A percentile compares a stretch with the other conserved stretches of the same genome.
These are phyloP conservation scores for Nicotiana tomentosiformis DNA, from an alignment of 257 asterid genomes.

Conservation along the genomic window DNA sequence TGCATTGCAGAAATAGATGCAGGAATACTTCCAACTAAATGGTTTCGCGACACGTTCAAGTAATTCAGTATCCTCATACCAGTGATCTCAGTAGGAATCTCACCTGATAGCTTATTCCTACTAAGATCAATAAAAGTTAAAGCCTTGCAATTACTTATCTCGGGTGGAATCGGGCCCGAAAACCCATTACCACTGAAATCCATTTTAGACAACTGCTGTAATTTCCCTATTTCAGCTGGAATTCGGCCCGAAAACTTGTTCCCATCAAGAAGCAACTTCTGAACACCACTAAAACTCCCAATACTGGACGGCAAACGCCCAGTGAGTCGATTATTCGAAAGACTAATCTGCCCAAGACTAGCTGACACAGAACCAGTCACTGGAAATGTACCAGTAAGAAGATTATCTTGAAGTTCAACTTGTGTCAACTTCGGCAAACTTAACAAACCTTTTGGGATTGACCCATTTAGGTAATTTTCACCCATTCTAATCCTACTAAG, in stretches of 20 bases:
- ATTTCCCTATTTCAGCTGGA: slow-evolving; percentile 71
- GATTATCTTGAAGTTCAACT: slow-evolving; percentile 83
- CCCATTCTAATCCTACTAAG: slow-evolving; percentile 83
- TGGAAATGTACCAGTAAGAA: slow-evolving; percentile 75
- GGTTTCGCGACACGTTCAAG: slow-evolving; percentile 72
- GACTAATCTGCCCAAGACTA: slow-evolving; percentile 70
- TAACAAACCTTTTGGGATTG: slow-evolving; percentile 69
- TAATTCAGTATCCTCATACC: slow-evolving; percentile 82
- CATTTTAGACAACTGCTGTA: slow-evolving; percentile 87
- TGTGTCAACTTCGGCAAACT: slow-evolving; percentile 74
- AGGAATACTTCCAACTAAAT: slow-evolving; percentile 70
- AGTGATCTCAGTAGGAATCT: slow-evolving; percentile 66
- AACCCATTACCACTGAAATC: slow-evolving; percentile 78
- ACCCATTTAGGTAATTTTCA: slow-evolving; percentile 76
- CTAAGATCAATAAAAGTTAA: slow-evolving; percentile 87
- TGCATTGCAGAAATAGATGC: slow-evolving; percentile 74
- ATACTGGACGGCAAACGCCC: slow-evolving; percentile 79
- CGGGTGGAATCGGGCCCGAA: slow-evolving; percentile 61
- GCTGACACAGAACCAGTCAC: slow-evolving; percentile 35
- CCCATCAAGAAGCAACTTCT: slow-evolving; percentile 90
- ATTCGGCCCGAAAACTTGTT: slow-evolving; percentile 72
- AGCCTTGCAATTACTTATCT: slow-evolving; percentile 67
- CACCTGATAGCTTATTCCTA: slow-evolving; percentile 75
- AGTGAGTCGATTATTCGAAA: slow-evolving; percentile 67
- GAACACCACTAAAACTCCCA: slow-evolving; percentile 68